Base-by-base conservation (phyloP, 2,329 filamentous ascomycete genomes). In the Ophiostoma sp. region DNA sequence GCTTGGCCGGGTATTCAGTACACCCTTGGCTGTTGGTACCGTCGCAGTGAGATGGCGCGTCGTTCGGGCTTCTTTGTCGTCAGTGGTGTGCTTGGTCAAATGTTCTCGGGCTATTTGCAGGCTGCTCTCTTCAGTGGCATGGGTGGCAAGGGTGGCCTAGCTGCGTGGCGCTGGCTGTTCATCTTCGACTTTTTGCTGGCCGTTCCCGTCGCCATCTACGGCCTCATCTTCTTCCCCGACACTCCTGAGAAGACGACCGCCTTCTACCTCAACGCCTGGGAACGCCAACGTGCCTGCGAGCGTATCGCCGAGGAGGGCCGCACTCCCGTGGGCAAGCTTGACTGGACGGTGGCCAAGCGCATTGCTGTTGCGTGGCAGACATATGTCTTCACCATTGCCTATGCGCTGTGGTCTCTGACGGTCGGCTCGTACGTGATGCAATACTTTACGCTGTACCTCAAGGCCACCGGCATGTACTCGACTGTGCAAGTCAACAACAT, bases 41-140 rank as follows among this genome's bases (percentile, higher is more conserved):
- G 89, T 0, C 85, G 89, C 36, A 87, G 87, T 75, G 90, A 91
- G 77, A 82, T 91, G 0, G 87, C 86, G 11, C 82, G 90, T 31
- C 83, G 89, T 7, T 90, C 88, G 9, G 87, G 88, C 15, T 82
- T 90, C 19, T 83, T 82, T 17, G 82, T 85, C 75, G 88, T 88
- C 1, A 91, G 90, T 0, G 88, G 88, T 0, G 82, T 92, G 19
- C 85, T 92, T 9, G 90, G 88, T 0, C 89, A 90, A 2, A 90
- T 90, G 5, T 92, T 92, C 78, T 90, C 89, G 1, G 90, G 89
- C 1, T 78, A 89, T 19, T 85, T 89, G 59, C 83, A 86, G 2
- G 87, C 87, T 0, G 88, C 90, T 2, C 91, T 93, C 72, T 88
- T 86, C 0, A 82, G 82, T 25, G 86, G 88, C 69, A 86, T 93